A percentile compares a stretch with the other conserved stretches of the same genome.
Conservation (phyloP, 768 basidiomycete species). For the Pulveroboletus sp. region DNA sequence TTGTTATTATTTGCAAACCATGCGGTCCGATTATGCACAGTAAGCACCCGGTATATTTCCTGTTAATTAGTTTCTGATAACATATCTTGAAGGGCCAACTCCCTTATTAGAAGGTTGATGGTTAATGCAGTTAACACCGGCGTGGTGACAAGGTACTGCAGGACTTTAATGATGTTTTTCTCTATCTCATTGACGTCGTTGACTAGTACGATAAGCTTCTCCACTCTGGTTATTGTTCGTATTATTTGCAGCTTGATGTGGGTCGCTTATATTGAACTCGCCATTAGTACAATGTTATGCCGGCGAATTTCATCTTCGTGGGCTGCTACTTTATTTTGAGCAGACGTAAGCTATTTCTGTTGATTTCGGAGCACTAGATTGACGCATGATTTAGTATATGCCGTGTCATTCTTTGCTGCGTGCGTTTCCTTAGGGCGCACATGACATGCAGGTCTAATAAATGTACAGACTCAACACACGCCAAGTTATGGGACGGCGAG, state of each 20-base stretch:
- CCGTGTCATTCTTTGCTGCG: conserved; percentile 64
- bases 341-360: conserved; percentile 47
- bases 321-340: conserved; percentile 60
- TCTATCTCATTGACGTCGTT: not conserved
- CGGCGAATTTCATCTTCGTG: conserved; percentile 54
- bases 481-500: conserved; percentile 28
- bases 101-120: conserved; percentile 51
- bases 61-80: not conserved
- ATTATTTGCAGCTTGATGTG: not conserved
- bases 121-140: conserved; percentile 64
- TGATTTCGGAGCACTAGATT: not conserved
- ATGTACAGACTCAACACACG: conserved; percentile 54
- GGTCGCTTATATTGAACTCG: not conserved
- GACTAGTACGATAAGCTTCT: conserved; percentile 31
- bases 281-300: conserved; percentile 50
- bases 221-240: conserved; percentile 54
- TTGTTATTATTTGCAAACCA: conserved; percentile 48
- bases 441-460: conserved; percentile 7
- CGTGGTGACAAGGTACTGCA: conserved; percentile 50
- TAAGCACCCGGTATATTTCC: conserved; percentile 17
- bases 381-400: conserved; percentile 43
- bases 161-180: not conserved
- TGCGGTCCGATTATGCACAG: conserved; percentile 48
- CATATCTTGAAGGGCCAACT: conserved; percentile 40
- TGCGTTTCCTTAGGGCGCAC: conserved; percentile 26